phyloP scores from a whole-genome alignment of 768 basidiomycete species.

The Austroboletus eburneus region DNA sequence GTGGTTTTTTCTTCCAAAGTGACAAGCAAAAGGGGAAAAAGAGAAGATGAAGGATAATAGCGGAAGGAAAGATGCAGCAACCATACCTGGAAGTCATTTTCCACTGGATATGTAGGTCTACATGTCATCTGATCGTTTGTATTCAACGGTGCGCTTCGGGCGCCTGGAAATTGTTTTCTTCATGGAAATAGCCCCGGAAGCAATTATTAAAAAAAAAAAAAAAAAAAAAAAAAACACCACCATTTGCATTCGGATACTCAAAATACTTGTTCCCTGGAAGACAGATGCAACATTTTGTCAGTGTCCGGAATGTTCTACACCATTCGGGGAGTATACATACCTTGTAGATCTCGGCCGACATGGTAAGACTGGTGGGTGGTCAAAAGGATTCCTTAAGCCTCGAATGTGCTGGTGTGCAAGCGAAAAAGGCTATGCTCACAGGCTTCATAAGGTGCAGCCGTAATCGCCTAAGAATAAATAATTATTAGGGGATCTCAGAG shows the following conservation, averaged over 20 bases:
- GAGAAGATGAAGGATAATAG: background rate
- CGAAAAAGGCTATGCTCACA: slow-evolving; percentile 32
- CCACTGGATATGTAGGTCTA: slow-evolving; percentile 60
- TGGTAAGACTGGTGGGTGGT: no score
- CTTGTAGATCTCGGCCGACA: slow-evolving; percentile 59
- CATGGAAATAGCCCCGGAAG: background rate
- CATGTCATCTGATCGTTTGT: slow-evolving; percentile 49
- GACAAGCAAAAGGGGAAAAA: background rate
- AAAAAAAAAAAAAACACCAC: slow-evolving; percentile 30
- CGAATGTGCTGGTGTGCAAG: no score
- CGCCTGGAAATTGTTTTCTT: slow-evolving; percentile 29
- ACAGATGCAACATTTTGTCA: slow-evolving; percentile 1
- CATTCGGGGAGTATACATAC: no score
- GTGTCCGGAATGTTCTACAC: no score
- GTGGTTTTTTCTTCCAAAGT: background rate
- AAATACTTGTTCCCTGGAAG: slow-evolving; percentile 56
- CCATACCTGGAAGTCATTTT: slow-evolving; percentile 52
- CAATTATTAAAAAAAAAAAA: no score
- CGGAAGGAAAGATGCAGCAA: background rate
- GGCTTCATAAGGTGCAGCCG: slow-evolving; percentile 40
- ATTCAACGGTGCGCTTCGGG: slow-evolving; percentile 61
- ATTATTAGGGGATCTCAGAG: no score
- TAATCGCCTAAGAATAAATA: slow-evolving; percentile 38
- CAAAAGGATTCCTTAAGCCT: no score
- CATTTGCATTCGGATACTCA: slow-evolving; percentile 41